Conservation (phyloP, 805 yeast genomes). For the Ogataea pini region DNA sequence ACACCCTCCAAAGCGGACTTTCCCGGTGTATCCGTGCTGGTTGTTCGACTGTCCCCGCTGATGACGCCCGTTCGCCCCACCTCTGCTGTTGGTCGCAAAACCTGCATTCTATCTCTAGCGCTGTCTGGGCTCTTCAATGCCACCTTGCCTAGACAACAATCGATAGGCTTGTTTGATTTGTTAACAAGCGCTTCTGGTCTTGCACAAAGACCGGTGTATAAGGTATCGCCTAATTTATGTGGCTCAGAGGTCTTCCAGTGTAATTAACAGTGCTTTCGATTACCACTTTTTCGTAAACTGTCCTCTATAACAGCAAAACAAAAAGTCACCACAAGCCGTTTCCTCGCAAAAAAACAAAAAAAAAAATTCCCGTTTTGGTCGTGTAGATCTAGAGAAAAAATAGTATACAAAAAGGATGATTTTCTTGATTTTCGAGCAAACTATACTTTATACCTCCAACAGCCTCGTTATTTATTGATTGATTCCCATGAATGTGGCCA, state of each 20-base stretch:
- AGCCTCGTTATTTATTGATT: too few relatives aligned
- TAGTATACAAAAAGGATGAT: background rate
- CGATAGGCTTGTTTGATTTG: background rate
- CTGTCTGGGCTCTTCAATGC: slow-evolving; percentile 1
- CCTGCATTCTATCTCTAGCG: slow-evolving; percentile 8
- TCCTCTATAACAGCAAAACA: slow-evolving; percentile 6
- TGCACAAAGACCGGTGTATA: background rate
- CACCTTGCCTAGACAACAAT: background rate
- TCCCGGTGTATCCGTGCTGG: background rate
- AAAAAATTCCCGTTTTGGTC: slow-evolving; percentile 1
- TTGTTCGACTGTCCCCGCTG: background rate
- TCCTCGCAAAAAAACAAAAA: background rate
- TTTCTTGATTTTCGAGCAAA: too few relatives aligned
- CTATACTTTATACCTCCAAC: too few relatives aligned
- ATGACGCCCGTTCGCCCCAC: background rate
- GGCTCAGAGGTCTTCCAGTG: background rate
- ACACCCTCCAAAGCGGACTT: background rate
- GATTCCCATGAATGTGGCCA: too few relatives aligned
- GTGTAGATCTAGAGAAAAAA: background rate
- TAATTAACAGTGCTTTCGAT: background rate
- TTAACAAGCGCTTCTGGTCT: background rate
- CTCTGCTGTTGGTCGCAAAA: slow-evolving; percentile 1
- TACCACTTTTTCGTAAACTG: background rate
- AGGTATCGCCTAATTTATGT: background rate
- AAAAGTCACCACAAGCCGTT: slow-evolving; percentile 4